Evolutionary conservation across 495 filamentous ascomycete species (phyloP).

Genomic region (Sphaerosporella brunnea): DNA sequence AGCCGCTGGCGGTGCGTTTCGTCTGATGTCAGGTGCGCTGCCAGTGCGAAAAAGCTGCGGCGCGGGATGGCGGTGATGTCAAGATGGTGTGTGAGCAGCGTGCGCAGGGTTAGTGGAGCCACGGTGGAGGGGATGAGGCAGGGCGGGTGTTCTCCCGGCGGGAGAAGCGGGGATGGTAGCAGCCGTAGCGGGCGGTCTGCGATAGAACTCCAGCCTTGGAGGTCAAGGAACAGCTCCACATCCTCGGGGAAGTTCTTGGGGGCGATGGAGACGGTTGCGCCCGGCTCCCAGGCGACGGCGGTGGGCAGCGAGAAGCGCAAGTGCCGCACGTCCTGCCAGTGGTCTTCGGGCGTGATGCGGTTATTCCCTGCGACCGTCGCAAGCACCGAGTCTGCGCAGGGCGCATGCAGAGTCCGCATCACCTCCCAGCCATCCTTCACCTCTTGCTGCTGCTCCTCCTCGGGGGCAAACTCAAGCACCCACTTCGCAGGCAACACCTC

Average conservation of each 20-base stretch:
- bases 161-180: slow-evolving; percentile 9
- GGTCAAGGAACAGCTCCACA: slow-evolving; percentile 50
- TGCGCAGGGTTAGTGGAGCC: slow-evolving; percentile 46
- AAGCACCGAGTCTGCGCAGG: slow-evolving; percentile 32
- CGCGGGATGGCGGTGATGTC: slow-evolving; percentile 80
- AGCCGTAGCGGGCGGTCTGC: slow-evolving; percentile 48
- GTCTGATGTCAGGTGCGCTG: slow-evolving; percentile 56
- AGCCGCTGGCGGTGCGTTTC: slow-evolving; percentile 62
- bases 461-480: slow-evolving; percentile 36
- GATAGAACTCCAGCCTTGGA: slow-evolving; percentile 56
- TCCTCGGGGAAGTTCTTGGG: slow-evolving; percentile 75
- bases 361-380: slow-evolving; percentile 40
- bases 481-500: slow-evolving; percentile 65
- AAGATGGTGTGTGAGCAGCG: slow-evolving; percentile 60
- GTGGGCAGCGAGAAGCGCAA: slow-evolving; percentile 40
- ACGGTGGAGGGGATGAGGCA: slow-evolving; percentile 33
- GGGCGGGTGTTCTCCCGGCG: slow-evolving; percentile 21
- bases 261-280: slow-evolving; percentile 58
- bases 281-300: slow-evolving; percentile 39
- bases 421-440: slow-evolving; percentile 27
- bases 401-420: slow-evolving; percentile 24
- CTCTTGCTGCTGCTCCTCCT: slow-evolving; percentile 7
- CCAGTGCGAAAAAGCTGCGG: slow-evolving; percentile 60
- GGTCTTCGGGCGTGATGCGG: slow-evolving; percentile 53
- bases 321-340: slow-evolving; percentile 90